Evolutionary conservation across 345 rosid species (phyloP).

Genomic region (Boechera retrofracta): DNA sequence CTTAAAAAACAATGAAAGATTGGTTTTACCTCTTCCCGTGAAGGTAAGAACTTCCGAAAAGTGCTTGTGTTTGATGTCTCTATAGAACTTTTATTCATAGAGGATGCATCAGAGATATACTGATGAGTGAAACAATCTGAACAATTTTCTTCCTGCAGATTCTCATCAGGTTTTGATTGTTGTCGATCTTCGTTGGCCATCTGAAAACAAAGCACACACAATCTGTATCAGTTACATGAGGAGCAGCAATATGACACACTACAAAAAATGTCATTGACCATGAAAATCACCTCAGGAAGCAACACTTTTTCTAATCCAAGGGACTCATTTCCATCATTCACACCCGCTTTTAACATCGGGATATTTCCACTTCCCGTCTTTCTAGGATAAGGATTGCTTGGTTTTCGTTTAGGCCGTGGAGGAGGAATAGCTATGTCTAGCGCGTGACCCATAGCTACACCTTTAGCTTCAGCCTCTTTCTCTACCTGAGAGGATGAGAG

Average conservation of each 20-base stretch:
- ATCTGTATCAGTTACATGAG: slow-evolving; percentile 3
- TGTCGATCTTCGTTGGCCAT: slow-evolving; percentile 53
- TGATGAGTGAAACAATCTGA: slow-evolving; percentile 67
- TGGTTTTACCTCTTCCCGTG: slow-evolving; percentile 56
- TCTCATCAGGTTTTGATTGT: slow-evolving; percentile 52
- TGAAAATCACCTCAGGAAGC: slow-evolving; percentile 60
- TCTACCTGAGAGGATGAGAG: slow-evolving; percentile 66
- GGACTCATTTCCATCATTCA: slow-evolving; percentile 61
- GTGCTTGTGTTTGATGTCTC: slow-evolving; percentile 56
- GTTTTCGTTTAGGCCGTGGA: slow-evolving; percentile 96
- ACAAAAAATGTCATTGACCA: neutral
- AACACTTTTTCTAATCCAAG: slow-evolving; percentile 68
- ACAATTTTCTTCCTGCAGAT: slow-evolving; percentile 58
- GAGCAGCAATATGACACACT: neutral
- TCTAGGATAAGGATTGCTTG: slow-evolving; percentile 94
- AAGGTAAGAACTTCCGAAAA: slow-evolving; percentile 69
- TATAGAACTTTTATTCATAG: slow-evolving; percentile 55
- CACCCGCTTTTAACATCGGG: slow-evolving; percentile 46
- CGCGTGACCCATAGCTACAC: slow-evolving; percentile 72
- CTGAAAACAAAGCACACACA: slow-evolving; percentile 49
- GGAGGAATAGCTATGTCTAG: slow-evolving; percentile 92
- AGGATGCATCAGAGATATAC: slow-evolving; percentile 55
- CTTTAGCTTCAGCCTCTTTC: slow-evolving; percentile 93
- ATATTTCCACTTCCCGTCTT: slow-evolving; percentile 55
- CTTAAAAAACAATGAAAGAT: slow-evolving; percentile 40